These are phyloP conservation scores for Cucurbita ficifolia DNA, from an alignment of 306 rosid genomes.

Conservation along the genomic window DNA sequence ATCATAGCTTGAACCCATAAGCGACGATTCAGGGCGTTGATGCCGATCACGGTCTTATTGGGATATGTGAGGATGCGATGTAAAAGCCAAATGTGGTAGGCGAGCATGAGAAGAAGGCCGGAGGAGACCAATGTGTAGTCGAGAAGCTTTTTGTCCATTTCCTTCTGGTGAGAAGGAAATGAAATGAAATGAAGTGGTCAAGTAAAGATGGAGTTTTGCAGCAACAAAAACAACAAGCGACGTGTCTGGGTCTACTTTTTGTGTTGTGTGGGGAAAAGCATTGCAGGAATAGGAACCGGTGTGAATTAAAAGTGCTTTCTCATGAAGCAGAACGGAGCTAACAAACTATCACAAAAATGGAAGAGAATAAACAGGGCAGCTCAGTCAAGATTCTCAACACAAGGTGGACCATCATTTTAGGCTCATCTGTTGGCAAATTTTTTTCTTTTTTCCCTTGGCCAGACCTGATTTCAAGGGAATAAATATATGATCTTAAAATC, in stretches of 20 bases:
- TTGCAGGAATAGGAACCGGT: background rate
- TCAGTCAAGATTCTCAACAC: background rate
- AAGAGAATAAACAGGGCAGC: background rate
- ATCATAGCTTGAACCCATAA: slow-evolving; percentile 83
- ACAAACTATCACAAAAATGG: background rate
- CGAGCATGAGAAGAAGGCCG: slow-evolving; percentile 42
- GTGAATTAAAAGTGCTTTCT: background rate
- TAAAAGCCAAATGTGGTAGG: slow-evolving; percentile 75
- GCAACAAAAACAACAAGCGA: background rate
- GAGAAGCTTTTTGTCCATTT: slow-evolving; percentile 38
- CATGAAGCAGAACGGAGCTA: background rate
- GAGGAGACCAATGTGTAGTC: slow-evolving; percentile 44
- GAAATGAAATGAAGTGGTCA: background rate
- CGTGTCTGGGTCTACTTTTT: background rate
- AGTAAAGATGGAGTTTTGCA: background rate
- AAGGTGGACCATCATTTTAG: background rate
- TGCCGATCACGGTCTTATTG: slow-evolving; percentile 56
- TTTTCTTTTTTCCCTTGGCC: no score
- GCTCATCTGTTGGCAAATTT: background rate
- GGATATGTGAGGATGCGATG: slow-evolving; percentile 37
- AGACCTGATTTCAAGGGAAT: no score
- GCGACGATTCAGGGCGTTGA: slow-evolving; percentile 77
- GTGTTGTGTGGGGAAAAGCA: background rate
- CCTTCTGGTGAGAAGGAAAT: background rate
- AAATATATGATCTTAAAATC: no score